Conservation (phyloP, 139 green algal genomes). For the Chlorella vulgaris region DNA sequence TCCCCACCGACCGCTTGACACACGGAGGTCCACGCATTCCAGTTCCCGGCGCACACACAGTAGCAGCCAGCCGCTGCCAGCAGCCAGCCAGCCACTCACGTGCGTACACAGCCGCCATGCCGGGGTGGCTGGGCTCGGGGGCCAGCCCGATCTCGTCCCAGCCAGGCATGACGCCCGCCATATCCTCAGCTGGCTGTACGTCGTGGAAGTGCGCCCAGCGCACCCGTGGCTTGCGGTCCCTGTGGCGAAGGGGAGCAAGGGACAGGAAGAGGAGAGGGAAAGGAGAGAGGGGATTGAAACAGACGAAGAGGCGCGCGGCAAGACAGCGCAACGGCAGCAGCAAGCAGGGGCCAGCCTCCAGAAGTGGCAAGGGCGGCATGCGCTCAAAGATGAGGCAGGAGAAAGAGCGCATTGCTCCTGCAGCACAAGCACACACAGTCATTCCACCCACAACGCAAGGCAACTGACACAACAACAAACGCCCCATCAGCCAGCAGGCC, state of each 20-base stretch:
- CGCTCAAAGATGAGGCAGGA: too few species aligned
- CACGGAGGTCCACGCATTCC: too few species aligned
- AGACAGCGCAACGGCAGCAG: too few species aligned
- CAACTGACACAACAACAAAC: too few species aligned
- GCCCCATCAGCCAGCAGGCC: neutral
- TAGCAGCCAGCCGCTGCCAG: neutral
- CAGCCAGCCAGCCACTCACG: neutral
- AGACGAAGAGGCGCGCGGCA: neutral
- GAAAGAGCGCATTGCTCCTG: too few species aligned
- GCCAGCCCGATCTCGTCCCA: neutral
- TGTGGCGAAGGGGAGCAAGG: neutral
- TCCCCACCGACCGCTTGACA: too few species aligned
- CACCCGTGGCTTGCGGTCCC: conserved; percentile 50
- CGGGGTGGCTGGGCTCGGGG: neutral
- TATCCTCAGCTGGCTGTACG: neutral
- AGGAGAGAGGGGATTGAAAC: neutral
- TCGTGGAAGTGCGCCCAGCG: conserved; percentile 53
- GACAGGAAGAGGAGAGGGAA: neutral
- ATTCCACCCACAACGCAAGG: too few species aligned
- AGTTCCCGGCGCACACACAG: neutral
- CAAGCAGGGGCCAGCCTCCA: too few species aligned
- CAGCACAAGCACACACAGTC: too few species aligned
- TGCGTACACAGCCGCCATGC: neutral
- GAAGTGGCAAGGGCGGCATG: too few species aligned
- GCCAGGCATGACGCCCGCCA: neutral